Base-by-base conservation (phyloP, 2,329 filamentous ascomycete species). In the Talaromyces atroroseus region DNA sequence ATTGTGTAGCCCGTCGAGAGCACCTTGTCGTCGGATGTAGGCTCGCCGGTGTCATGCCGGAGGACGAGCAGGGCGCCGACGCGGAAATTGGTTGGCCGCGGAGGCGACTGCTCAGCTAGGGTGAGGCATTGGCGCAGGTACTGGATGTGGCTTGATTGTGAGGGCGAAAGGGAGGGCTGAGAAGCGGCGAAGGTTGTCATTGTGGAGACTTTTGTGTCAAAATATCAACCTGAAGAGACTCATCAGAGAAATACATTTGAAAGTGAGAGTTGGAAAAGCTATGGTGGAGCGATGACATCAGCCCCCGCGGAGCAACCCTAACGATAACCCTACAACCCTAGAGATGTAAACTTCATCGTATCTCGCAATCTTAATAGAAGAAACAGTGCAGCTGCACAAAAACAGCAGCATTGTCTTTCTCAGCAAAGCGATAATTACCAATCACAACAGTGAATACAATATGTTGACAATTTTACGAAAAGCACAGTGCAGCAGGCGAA, bases 31-130 rank as follows among this genome's bases (percentile, higher is more conserved):
- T 71, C 63, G 21, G 59, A 47, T 10, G 59, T 63, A 16, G 24
- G 26, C 36, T 58, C 29, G 46, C 57, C 59, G 47, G 70, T 64
- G 50, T 68, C 62, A 59, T 65, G 63, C 49, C 68, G 66, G 54
- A 67, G 69, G 57, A 94, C 80, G 40, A 97, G 80, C n/a, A 96
- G 72, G n/a, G 94, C 94, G 44, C 94, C 94, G 21, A 99, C 92
- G 58, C 92, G 85, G 76, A 91, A 99, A 72, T 97, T 97, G 52
- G 90, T 91, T 2, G 92, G 88, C 65, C 88, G 91, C 26, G 90
- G 90, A 2, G 90, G 89, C 11, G 92, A 95, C 61, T 87, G 82
- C 36, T 81, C 80, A 12, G 94, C 92, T 60, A 91, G 79, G n/a
- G 80, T 75, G 57, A 97, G 82, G 38, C 90, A 90, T 56, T 87